Evolutionary conservation across 179 eudicot species (phyloP).

Genomic region (Patellifolia procumbens): DNA sequence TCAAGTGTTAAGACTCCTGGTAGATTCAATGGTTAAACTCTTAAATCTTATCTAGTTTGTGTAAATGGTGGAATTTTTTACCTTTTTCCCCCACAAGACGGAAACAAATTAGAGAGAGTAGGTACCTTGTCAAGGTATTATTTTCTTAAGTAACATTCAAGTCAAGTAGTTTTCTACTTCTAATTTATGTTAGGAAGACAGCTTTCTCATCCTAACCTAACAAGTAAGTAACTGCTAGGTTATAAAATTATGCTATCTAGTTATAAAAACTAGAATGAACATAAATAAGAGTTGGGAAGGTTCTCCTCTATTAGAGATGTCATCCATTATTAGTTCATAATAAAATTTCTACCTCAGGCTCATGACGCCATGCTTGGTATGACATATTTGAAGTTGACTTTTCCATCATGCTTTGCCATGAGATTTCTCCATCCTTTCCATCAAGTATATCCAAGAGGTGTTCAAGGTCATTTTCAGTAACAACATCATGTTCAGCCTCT

Average conservation of each 20-base stretch:
- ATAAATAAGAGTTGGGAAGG: background rate
- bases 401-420: slow-evolving; percentile 88
- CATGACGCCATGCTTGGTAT: slow-evolving; percentile 94
- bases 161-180: too few species aligned
- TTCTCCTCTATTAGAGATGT: background rate
- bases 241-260: background rate
- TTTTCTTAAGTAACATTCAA: too few species aligned
- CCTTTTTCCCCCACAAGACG: too few species aligned
- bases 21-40: too few species aligned
- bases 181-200: too few species aligned
- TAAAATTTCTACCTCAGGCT: slow-evolving; percentile 34
- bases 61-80: too few species aligned
- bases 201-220: background rate
- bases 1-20: too few species aligned
- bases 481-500: slow-evolving; percentile 46
- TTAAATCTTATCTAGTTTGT: too few species aligned
- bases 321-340: background rate
- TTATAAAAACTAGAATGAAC: background rate
- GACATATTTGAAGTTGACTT: slow-evolving; percentile 69
- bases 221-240: background rate
- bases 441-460: slow-evolving; percentile 74
- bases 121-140: too few species aligned
- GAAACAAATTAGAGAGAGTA: too few species aligned
- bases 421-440: slow-evolving; percentile 56
- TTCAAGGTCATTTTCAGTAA: slow-evolving; percentile 70